Conservation (phyloP, 805 yeast genomes). For the Cyberlindnera lachancei region DNA sequence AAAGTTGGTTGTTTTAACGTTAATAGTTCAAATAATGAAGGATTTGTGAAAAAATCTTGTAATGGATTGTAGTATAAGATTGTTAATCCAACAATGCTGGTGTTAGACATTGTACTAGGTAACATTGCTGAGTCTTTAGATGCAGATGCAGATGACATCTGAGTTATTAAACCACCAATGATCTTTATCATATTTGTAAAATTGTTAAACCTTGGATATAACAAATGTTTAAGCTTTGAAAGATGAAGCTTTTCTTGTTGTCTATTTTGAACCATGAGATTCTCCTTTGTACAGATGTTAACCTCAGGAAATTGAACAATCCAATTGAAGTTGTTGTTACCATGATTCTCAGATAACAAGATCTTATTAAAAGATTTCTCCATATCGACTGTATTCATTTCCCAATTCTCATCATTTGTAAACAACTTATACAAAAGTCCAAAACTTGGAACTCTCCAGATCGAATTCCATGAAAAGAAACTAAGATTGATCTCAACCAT, state of each 20-base stretch:
- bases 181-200: slow-evolving; percentile 39
- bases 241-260: slow-evolving; percentile 50
- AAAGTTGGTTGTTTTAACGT: slow-evolving; percentile 25
- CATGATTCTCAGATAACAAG: slow-evolving; percentile 22
- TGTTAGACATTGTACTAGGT: too few species aligned
- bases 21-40: slow-evolving; percentile 31
- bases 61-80: slow-evolving; percentile 31
- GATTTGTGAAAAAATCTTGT: slow-evolving; percentile 24
- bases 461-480: slow-evolving; percentile 63
- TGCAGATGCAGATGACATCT: slow-evolving; percentile 16
- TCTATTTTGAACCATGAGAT: slow-evolving; percentile 39
- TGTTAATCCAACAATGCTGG: slow-evolving; percentile 30
- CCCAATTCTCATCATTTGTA: slow-evolving; percentile 67
- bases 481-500: slow-evolving; percentile 26
- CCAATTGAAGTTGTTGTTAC: slow-evolving; percentile 49
- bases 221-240: slow-evolving; percentile 50
- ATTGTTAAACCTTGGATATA: slow-evolving; percentile 72
- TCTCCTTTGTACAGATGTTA: slow-evolving; percentile 50
- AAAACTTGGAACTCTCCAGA: slow-evolving; percentile 56
- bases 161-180: slow-evolving; percentile 2
- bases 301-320: slow-evolving; percentile 81
- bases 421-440: slow-evolving; percentile 38
- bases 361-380: slow-evolving; percentile 27
- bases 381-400: slow-evolving; percentile 25
- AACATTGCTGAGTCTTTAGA: slow-evolving; percentile 14